Evolutionary conservation across 352 stramenopile species (phyloP).

Genomic region (Phytophthora cajani): DNA sequence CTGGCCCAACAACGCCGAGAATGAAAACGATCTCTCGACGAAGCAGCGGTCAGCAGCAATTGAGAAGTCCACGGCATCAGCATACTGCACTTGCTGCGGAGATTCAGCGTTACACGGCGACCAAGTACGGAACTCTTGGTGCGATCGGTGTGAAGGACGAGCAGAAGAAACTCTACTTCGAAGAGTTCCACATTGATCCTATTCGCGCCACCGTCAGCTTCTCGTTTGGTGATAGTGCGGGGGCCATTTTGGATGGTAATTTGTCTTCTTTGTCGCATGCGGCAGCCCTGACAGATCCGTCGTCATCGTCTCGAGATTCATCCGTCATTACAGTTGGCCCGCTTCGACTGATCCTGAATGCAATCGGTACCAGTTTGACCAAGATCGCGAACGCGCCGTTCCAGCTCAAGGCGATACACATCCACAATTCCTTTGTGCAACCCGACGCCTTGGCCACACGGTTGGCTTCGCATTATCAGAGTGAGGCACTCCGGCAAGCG

Average conservation of each 20-base stretch:
- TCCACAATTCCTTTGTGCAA: conserved; percentile 88
- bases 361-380: conserved; percentile 85
- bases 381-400: conserved; percentile 92
- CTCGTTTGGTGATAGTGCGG: conserved; percentile 73
- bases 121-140: conserved; percentile 38
- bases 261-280: conserved; percentile 43
- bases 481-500: conserved; percentile 85
- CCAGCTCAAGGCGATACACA: conserved; percentile 74
- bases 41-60: conserved; percentile 28
- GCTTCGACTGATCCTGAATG: conserved; percentile 85
- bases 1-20: conserved; percentile 40
- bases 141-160: conserved; percentile 57
- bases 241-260: conserved; percentile 70
- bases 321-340: conserved; percentile 74
- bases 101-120: conserved; percentile 40
- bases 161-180: conserved; percentile 89
- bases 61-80: conserved; percentile 27
- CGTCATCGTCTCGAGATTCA: conserved; percentile 41
- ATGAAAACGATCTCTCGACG: conserved; percentile 38
- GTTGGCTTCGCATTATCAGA: conserved; percentile 87
- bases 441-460: conserved; percentile 72
- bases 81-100: conserved; percentile 41
- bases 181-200: conserved; percentile 88
- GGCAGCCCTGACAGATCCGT: conserved; percentile 32
- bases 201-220: conserved; percentile 89